Base-by-base conservation (phyloP, 1,139 yeast genomes). In the Magnusiomyces suaveolens region DNA sequence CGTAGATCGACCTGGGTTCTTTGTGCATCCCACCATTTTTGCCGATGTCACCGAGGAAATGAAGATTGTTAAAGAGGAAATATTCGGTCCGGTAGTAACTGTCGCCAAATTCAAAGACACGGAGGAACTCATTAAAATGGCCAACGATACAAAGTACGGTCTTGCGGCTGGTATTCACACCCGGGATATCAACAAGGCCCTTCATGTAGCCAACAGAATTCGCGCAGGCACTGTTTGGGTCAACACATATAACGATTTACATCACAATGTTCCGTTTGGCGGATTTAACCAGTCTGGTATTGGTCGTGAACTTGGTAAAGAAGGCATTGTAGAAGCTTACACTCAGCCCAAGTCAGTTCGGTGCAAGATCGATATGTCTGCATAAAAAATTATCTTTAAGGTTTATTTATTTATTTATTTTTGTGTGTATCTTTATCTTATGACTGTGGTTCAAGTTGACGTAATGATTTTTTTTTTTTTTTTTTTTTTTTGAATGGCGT, bases 111-210 rank as follows among this genome's bases (percentile, higher is more conserved):
- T 87, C 75, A 77, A 75, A 69, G 79, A 84, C 57, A 75, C 77
- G 60, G 92, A 84, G 54, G 92, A 87, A 63, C 89, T 80, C 52
- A 70, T 87, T 61, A 73, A 70, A 55, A 72, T 77, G 67, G 94
- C 95, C 57, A 86, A 87, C 72, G 81, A 81, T 70, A 75, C 88
- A 49, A 80, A 78, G 59, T 87, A 84, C 69, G 95, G 95, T 66
- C 80, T 87, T 66, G 95, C 94, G 65, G 89, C 95, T 56, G 90
- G 94, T 69, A 76, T 87, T 56, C 90, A 86, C 76, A 85, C 95
- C 63, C 73, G 73, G 57, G 77, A 80, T 65, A 62, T 80, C 55
- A 75, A 77, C 71, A 80, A 77, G 62, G 84, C 84, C 54, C 70
- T 82, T 60, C 77, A 77, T 57, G 89, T 84, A 57, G 73, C 94